Conservation (phyloP, 108 stramenopile species). For the Nitzschia sp. region DNA sequence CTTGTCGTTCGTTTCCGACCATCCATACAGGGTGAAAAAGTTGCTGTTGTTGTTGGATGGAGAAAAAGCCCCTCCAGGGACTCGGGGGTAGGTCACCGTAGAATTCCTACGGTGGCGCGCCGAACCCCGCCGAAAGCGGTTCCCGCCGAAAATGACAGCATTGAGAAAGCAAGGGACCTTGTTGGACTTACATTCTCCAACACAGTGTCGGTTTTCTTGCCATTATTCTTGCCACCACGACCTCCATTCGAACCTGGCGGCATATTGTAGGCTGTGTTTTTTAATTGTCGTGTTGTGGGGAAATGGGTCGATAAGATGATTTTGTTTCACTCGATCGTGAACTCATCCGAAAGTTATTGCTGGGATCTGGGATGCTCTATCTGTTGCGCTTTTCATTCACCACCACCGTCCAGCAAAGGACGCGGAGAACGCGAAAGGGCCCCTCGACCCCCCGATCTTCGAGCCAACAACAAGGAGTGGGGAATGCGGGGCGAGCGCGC, state of each 20-base stretch:
- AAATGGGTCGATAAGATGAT: too few relatives aligned
- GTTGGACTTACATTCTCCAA: slow-evolving; percentile 29
- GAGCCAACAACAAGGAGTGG: too few relatives aligned
- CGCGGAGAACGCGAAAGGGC: too few relatives aligned
- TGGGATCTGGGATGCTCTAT: too few relatives aligned
- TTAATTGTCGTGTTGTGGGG: too few relatives aligned
- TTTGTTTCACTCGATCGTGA: too few relatives aligned
- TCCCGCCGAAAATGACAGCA: slow-evolving; percentile 19
- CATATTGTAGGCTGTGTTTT: too few relatives aligned
- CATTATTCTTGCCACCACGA: slow-evolving; percentile 33
- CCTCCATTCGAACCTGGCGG: slow-evolving; percentile 31
- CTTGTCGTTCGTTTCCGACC: background rate
- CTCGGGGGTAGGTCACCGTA: background rate
- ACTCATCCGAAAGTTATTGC: too few relatives aligned
- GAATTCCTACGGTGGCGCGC: slow-evolving; percentile 19
- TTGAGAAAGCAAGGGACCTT: background rate
- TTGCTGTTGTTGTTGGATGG: background rate
- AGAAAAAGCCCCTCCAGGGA: background rate
- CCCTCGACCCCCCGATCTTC: too few relatives aligned
- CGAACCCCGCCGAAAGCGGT: slow-evolving; percentile 15
- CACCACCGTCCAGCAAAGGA: too few relatives aligned
- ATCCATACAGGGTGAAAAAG: background rate
- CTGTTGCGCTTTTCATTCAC: too few relatives aligned
- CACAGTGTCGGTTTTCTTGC: slow-evolving; percentile 18
- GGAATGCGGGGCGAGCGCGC: too few relatives aligned